Evolutionary conservation across 768 basidiomycete genomes (phyloP).

Genomic region (Rhizopogon vulgaris): DNA sequence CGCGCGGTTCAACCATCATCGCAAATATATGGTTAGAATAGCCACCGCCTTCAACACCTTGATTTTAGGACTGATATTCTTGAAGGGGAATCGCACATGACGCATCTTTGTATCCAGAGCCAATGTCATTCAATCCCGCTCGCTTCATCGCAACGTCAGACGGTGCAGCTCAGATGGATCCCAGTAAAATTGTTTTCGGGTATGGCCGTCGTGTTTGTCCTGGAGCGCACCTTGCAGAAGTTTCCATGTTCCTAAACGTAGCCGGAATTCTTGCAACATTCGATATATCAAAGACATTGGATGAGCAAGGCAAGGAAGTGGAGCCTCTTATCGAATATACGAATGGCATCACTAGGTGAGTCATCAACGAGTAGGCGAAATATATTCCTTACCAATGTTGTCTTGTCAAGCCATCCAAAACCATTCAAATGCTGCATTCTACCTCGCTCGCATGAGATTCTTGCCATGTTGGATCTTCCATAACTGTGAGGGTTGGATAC

Average conservation of each 20-base stretch:
- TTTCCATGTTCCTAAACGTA: conserved; percentile 28
- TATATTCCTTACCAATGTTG: no score
- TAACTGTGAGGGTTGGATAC: background rate
- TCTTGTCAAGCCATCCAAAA: conserved; percentile 1
- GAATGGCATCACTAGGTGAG: conserved; percentile 23
- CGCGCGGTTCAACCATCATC: conserved; percentile 11
- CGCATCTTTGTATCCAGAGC: no score
- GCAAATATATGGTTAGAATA: conserved; percentile 33
- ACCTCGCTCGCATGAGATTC: background rate
- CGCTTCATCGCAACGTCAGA: no score
- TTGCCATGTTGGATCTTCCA: background rate
- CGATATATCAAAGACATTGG: conserved; percentile 19
- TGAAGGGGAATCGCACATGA: conserved; percentile 13
- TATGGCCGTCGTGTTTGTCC: no score
- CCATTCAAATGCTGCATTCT: conserved; percentile 3
- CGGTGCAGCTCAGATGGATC: background rate
- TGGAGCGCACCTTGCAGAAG: no score
- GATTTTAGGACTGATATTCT: background rate
- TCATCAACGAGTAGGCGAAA: background rate
- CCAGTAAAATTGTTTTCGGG: no score
- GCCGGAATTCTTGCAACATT: conserved; percentile 31
- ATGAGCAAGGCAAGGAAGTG: no score
- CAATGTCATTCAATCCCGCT: no score
- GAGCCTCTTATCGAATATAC: conserved; percentile 17
- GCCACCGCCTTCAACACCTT: background rate